These are phyloP conservation scores for Solanum ossicruentum DNA, from an alignment of 257 asterid species.

Conservation along the genomic window DNA sequence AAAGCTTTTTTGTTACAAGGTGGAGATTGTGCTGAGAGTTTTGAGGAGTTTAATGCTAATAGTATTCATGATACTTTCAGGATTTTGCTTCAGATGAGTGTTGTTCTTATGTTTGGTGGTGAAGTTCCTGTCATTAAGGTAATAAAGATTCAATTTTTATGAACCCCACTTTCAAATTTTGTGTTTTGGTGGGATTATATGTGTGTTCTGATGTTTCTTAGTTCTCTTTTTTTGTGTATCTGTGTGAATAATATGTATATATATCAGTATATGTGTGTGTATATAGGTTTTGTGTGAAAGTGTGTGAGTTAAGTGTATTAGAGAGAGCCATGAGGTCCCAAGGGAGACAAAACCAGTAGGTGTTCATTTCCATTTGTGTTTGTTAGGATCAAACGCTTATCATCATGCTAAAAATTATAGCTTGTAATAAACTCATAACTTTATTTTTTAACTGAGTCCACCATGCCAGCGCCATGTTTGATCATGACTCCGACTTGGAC, in stretches of 20 bases:
- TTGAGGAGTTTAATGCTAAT: conserved; percentile 64
- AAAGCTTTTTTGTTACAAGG: conserved; percentile 74
- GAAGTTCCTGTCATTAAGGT: conserved; percentile 79
- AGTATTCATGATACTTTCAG: conserved; percentile 67
- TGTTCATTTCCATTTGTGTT: no score
- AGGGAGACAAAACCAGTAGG: background rate
- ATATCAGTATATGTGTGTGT: background rate
- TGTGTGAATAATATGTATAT: background rate
- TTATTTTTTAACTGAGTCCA: no score
- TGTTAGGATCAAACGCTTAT: no score
- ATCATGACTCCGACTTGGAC: no score
- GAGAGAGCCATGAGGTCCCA: background rate
- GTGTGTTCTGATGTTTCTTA: background rate
- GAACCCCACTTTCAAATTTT: background rate
- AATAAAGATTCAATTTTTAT: background rate
- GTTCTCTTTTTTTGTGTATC: background rate
- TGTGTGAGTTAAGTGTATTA: no score
- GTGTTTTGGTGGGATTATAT: background rate
- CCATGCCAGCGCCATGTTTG: no score
- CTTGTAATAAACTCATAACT: no score
- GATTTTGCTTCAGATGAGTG: conserved; percentile 69
- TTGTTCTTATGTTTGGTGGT: conserved; percentile 72
- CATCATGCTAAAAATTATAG: no score
- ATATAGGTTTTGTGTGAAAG: background rate
- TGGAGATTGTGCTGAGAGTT: conserved; percentile 85